Conservation (phyloP, 106 monocot genomes). For the Dioscorea zingiberensis region DNA sequence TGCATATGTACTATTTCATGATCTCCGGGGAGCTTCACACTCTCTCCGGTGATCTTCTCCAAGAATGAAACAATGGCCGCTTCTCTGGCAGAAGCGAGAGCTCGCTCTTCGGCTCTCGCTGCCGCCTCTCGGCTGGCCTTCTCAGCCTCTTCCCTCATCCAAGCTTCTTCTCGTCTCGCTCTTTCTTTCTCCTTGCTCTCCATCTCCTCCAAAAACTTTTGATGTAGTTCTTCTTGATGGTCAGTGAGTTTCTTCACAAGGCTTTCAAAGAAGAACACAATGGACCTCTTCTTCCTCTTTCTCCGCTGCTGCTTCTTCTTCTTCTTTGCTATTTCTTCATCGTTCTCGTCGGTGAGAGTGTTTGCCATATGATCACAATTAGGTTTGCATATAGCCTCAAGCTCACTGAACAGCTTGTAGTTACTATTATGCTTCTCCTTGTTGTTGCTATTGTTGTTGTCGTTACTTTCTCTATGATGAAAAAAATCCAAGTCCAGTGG, state of each 20-base stretch:
- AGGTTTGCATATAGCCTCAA: slow-evolving; percentile 78
- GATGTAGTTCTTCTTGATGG: slow-evolving; percentile 74
- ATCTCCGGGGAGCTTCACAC: slow-evolving; percentile 32
- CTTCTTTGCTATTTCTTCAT: slow-evolving; percentile 5
- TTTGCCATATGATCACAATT: slow-evolving; percentile 12
- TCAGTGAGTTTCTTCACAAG: slow-evolving; percentile 74
- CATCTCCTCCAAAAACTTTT: slow-evolving; percentile 59
- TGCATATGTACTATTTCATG: neutral
- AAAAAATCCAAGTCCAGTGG: slow-evolving; percentile 73
- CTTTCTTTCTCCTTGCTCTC: slow-evolving; percentile 69
- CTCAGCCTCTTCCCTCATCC: slow-evolving; percentile 63
- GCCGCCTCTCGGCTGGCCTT: slow-evolving; percentile 34
- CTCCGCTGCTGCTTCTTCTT: slow-evolving; percentile 16
- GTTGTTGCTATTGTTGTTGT: too few species aligned
- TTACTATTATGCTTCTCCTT: slow-evolving; percentile 27
- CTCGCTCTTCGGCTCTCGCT: slow-evolving; percentile 54
- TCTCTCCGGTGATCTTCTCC: slow-evolving; percentile 76
- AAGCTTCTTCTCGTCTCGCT: slow-evolving; percentile 49
- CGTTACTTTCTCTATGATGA: slow-evolving; percentile 38
- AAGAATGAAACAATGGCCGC: slow-evolving; percentile 75
- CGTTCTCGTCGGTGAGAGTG: neutral
- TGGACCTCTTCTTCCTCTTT: slow-evolving; percentile 24
- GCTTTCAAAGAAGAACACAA: slow-evolving; percentile 60
- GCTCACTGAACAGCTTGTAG: slow-evolving; percentile 83
- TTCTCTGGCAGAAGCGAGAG: slow-evolving; percentile 57